Conservation (phyloP, 202 grass and related monocot genomes). For the Schoenoplectus triqueter region DNA sequence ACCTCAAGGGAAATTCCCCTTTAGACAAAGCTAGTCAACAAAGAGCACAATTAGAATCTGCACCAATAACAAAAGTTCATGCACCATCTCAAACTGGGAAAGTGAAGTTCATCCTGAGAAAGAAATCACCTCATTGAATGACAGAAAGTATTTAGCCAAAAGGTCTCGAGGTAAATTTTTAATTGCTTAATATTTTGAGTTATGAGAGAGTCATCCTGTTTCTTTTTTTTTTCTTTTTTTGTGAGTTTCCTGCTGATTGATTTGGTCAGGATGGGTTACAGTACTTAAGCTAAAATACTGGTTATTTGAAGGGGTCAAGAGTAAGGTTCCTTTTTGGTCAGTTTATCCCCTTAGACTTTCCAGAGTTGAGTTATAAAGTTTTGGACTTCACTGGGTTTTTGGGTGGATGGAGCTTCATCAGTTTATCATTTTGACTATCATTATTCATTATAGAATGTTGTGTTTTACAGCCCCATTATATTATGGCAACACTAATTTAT, state of each 20-base stretch:
- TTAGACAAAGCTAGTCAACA: constrained; percentile 15
- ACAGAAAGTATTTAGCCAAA: constrained; percentile 38
- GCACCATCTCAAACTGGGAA: constrained; percentile 44
- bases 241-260: background rate
- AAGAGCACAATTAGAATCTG: background rate
- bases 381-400: background rate
- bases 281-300: background rate
- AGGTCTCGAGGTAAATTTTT: constrained; percentile 10
- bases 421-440: background rate
- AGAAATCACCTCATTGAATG: constrained; percentile 50
- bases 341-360: background rate
- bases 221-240: background rate
- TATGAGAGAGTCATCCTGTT: background rate
- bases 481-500: background rate
- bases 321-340: background rate
- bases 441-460: background rate
- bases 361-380: too few relatives aligned
- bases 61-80: constrained; percentile 10
- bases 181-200: background rate
- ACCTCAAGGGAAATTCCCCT: constrained; percentile 9
- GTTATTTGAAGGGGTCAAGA: background rate
- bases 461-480: background rate
- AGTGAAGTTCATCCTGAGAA: constrained; percentile 60
- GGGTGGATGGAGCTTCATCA: background rate
- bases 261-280: background rate